A percentile compares a stretch with the other conserved stretches of the same genome.
phyloP scores from a whole-genome alignment of 495 filamentous ascomycete species.

The Penicillium coffeae region DNA sequence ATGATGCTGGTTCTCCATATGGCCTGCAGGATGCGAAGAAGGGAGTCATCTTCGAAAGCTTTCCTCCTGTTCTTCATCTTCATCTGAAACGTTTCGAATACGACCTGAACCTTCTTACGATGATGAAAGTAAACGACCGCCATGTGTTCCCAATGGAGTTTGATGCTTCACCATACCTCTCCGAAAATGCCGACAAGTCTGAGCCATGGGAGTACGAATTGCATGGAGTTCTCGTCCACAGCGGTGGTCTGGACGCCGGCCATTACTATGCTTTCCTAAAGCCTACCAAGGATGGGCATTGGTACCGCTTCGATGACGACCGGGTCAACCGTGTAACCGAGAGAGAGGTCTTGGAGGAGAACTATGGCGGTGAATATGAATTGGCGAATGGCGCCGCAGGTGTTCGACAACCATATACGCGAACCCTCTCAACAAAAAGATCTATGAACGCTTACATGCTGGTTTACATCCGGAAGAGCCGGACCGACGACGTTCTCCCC shows the following conservation, averaged over 20 bases:
- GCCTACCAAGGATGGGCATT: slow-evolving; percentile 84
- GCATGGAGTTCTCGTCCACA: slow-evolving; percentile 94
- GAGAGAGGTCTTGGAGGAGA: slow-evolving; percentile 91
- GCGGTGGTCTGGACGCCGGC: slow-evolving; percentile 94
- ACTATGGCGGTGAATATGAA: slow-evolving; percentile 87
- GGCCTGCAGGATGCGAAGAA: slow-evolving; percentile 96
- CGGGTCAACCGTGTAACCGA: slow-evolving; percentile 88
- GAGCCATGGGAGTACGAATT: slow-evolving; percentile 89
- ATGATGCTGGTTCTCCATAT: slow-evolving; percentile 81
- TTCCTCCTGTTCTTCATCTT: slow-evolving; percentile 90
- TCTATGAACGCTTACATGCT: slow-evolving; percentile 94
- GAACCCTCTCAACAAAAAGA: slow-evolving; percentile 61
- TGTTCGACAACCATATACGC: slow-evolving; percentile 63
- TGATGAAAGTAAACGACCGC: slow-evolving; percentile 99
- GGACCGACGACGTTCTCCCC: slow-evolving; percentile 73
- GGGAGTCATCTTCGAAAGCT: slow-evolving; percentile 93
- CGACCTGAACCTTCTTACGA: slow-evolving; percentile 88
- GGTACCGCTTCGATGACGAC: slow-evolving; percentile 98
- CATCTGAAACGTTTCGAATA: slow-evolving; percentile 99
- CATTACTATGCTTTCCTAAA: slow-evolving; percentile 99
- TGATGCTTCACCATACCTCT: slow-evolving; percentile 84
- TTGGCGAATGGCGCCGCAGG: slow-evolving; percentile 53
- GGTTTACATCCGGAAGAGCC: slow-evolving; percentile 89
- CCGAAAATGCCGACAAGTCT: slow-evolving; percentile 78
- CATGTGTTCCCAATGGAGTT: slow-evolving; percentile 96